Conservation (phyloP, 2,329 filamentous ascomycete genomes). For the Monosporascus sp. region DNA sequence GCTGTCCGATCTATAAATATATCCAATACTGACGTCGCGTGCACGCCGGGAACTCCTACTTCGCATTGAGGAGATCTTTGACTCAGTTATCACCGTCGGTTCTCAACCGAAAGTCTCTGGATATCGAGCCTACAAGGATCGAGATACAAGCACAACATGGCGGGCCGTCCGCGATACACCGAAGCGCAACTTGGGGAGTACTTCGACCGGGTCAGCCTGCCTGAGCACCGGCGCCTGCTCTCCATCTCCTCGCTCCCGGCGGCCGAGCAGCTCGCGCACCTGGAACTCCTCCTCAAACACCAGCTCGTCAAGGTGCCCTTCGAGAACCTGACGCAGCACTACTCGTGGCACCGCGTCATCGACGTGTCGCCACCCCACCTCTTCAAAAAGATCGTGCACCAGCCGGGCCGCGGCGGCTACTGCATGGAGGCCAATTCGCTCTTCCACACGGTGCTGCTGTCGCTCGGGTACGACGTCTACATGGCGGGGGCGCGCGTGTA, state of each 20-base stretch:
- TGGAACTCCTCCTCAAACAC: constrained; percentile 18
- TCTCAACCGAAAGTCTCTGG: neutral
- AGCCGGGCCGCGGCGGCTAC: constrained; percentile 36
- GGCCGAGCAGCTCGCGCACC: constrained; percentile 5
- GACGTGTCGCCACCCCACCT: constrained; percentile 30
- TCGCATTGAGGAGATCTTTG: no score
- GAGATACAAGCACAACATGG: constrained; percentile 7
- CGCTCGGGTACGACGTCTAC: constrained; percentile 31
- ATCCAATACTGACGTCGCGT: no score
- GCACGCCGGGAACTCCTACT: no score
- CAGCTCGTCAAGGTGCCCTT: constrained; percentile 40
- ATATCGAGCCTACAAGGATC: neutral
- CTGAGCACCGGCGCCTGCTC: constrained; percentile 5
- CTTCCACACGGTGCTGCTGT: constrained; percentile 36
- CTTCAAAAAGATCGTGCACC: constrained; percentile 33
- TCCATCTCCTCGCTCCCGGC: constrained; percentile 2
- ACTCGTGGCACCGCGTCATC: constrained; percentile 29
- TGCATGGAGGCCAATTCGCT: constrained; percentile 41
- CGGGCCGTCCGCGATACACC: constrained; percentile 13
- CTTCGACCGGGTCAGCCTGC: constrained; percentile 16
- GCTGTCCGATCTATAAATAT: no score
- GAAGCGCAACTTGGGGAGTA: constrained; percentile 13
- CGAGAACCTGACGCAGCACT: constrained; percentile 41
- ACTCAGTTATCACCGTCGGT: neutral
- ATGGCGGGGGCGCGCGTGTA: constrained; percentile 22